Evolutionary conservation across 805 yeast genomes (phyloP), one percentile per base, ranked within the genome.

Genomic region (Myxozyma sirexii): DNA sequence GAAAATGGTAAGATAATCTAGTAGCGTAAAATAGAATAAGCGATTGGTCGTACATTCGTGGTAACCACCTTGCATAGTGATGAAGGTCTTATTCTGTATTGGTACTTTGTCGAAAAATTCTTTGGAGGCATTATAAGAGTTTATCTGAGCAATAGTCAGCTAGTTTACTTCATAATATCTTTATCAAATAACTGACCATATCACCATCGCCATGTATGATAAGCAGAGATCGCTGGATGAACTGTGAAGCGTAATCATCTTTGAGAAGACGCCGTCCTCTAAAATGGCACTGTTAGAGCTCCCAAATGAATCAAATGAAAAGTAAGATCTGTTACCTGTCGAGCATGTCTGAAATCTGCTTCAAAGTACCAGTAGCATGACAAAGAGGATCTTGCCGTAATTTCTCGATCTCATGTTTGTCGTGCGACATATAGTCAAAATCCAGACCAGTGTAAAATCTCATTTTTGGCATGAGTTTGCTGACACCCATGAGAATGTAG

Each of bases 181-280:
- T 35, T 5, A 31, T 6, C 26, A 23, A 47, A 24, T 33, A 27
- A 24, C 43, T 52, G 15, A 70, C 60, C 46, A 39, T 51, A 53
- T 71, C 74, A 4, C 33, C 68, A 24, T 64, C 58, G 27, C 78
- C 78, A 46, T 71, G 75, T 41, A 62, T 42, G 7, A 74, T 52
- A 27, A 74, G 65, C 15, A 75, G 60, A n/a, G 79, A 77, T 24
- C 69, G 65, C 47, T 74, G 70, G 13, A 70, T 69, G 31, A 68
- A 68, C 52, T 68, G 62, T n/a, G 55, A 48, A 38, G 68, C 67
- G 58, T 68, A 71, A 3, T 50, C 52, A 4, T 72, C 69, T 35
- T 71, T 69, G 26, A 67, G 61, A 39, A 76, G 68, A 3, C 71
- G 61, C 55, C 57, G 60, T 7, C 77, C 77, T 3, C 78, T 54